A percentile compares a stretch with the other conserved stretches of the same genome.
Evolutionary conservation across 1,284 basidiomycete species (phyloP).

Genomic region (Trichosporon sp.): DNA sequence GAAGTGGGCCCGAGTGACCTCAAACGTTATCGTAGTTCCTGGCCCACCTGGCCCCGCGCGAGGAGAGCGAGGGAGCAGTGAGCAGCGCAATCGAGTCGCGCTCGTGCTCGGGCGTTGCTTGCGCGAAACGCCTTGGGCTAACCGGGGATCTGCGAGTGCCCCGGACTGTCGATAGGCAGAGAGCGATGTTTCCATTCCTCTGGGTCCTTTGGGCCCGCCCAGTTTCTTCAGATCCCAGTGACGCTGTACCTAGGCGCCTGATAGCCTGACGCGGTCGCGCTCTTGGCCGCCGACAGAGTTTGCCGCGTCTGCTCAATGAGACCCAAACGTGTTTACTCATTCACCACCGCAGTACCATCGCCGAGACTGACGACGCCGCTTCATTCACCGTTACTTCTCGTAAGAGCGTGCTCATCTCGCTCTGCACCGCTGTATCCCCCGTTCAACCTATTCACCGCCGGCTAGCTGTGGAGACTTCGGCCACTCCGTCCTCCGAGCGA

Average conservation of each 20-base stretch:
- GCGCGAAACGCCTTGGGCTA: too few relatives aligned
- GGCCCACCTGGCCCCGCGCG: neutral
- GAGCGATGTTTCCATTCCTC: neutral
- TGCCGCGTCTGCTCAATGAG: neutral
- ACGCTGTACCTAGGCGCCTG: neutral
- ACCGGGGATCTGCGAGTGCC: neutral
- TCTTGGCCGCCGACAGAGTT: neutral
- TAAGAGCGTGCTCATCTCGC: neutral
- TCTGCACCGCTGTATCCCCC: neutral
- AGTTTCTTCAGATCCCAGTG: neutral
- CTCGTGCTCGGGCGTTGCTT: conserved; percentile 6
- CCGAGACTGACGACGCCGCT: neutral
- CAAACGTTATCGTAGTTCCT: conserved; percentile 11
- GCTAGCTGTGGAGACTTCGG: neutral
- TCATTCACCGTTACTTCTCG: neutral
- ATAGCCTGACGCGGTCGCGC: neutral
- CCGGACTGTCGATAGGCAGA: neutral
- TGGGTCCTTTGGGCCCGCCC: neutral
- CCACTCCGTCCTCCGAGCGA: neutral
- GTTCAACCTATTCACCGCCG: neutral
- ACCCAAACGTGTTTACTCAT: neutral
- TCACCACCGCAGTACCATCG: neutral
- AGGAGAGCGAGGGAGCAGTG: too few relatives aligned
- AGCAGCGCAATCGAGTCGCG: neutral
- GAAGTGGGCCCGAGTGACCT: neutral